These are phyloP conservation scores for Rhizopogon roseolus DNA, from an alignment of 768 basidiomycete species.

Conservation along the genomic window DNA sequence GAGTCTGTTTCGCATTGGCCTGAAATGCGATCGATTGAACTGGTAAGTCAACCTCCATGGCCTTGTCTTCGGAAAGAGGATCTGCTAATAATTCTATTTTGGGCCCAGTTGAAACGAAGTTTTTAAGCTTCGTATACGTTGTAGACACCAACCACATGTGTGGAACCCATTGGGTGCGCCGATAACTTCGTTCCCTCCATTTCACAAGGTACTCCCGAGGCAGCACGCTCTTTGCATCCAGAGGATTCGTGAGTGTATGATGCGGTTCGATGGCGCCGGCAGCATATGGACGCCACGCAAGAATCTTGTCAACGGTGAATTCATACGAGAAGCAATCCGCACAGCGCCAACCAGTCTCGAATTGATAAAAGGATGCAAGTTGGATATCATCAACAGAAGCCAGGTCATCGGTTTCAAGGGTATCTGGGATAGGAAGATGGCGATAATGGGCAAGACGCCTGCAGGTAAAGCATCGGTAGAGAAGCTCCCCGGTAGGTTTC, in stretches of 20 bases:
- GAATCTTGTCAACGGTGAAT: constrained; percentile 73
- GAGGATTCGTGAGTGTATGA: constrained; percentile 31
- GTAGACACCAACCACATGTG: constrained; percentile 85
- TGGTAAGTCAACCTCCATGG: constrained; percentile 23
- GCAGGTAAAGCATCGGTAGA: constrained; percentile 83
- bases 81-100: constrained; percentile 61
- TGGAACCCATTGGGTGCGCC: constrained; percentile 83
- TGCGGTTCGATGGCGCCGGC: constrained; percentile 52
- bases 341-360: constrained; percentile 57
- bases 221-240: constrained; percentile 53
- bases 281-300: constrained; percentile 89
- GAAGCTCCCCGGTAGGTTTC: constrained; percentile 35
- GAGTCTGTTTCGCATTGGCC: constrained; percentile 31
- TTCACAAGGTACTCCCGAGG: constrained; percentile 95
- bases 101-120: constrained; percentile 69
- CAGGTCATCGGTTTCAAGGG: constrained; percentile 25
- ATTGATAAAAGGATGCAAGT: constrained; percentile 62
- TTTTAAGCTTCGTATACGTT: constrained; percentile 61
- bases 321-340: constrained; percentile 71
- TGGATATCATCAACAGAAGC: constrained; percentile 26
- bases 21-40: constrained; percentile 33
- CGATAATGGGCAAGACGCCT: constrained; percentile 79
- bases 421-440: constrained; percentile 54
- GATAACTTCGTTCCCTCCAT: constrained; percentile 77
- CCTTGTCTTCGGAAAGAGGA: constrained; percentile 25